phyloP scores from a whole-genome alignment of 208 protist genomes.

The Trypanosoma mega region DNA sequence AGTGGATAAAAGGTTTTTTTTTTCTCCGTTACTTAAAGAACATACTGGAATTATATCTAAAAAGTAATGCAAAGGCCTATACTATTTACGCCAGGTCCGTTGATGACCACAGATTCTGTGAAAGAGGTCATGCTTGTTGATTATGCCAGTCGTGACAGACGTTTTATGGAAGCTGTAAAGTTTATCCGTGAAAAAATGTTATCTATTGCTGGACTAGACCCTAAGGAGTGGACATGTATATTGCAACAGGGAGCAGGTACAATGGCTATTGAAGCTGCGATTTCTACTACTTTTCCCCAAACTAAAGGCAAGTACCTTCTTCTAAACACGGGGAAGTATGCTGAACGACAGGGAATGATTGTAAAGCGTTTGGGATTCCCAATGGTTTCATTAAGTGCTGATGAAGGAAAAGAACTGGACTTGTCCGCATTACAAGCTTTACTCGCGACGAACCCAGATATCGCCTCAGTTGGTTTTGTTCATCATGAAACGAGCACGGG shows the following conservation, averaged over 20 bases:
- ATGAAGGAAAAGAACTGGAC: conserved; percentile 66
- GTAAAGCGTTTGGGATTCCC: conserved; percentile 56
- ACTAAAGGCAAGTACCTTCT: conserved; percentile 70
- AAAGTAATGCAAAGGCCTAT: conserved; percentile 30
- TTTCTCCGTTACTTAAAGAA: too few species aligned
- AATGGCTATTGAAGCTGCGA: conserved; percentile 83
- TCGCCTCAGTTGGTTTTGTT: conserved; percentile 78
- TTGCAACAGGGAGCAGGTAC: conserved; percentile 77
- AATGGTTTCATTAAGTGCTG: conserved; percentile 43
- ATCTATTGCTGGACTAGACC: conserved; percentile 39
- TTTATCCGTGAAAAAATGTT: conserved; percentile 59
- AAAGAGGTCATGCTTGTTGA: conserved; percentile 82
- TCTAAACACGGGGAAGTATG: conserved; percentile 85
- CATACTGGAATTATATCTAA: too few species aligned
- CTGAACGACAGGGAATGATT: conserved; percentile 69
- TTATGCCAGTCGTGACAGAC: conserved; percentile 74
- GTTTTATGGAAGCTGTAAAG: conserved; percentile 77
- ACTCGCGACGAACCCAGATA: conserved; percentile 48
- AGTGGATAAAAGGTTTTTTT: too few species aligned
- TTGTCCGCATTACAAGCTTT: conserved; percentile 40
- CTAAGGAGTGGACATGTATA: conserved; percentile 65
- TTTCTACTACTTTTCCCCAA: conserved; percentile 61
- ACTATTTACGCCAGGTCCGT: conserved; percentile 86
- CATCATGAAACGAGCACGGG: conserved; percentile 91
- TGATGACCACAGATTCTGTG: conserved; percentile 72